These are phyloP conservation scores for Peronospora belbahrii DNA, from an alignment of 352 stramenopile species.

Conservation along the genomic window DNA sequence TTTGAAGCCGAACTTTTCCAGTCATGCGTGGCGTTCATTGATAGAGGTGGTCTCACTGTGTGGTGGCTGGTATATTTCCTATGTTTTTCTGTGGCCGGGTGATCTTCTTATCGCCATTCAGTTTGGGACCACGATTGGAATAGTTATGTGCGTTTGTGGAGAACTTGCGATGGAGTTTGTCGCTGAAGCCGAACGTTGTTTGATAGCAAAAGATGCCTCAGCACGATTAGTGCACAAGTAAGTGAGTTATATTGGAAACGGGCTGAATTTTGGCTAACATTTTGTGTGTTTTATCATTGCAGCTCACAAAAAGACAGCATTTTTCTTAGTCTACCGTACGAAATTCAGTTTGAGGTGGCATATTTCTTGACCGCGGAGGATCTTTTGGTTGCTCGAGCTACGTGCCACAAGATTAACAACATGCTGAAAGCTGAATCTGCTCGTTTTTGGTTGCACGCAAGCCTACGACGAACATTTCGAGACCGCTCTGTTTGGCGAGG, in stretches of 20 bases:
- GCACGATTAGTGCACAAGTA: conserved; percentile 39
- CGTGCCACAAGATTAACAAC: conserved; percentile 76
- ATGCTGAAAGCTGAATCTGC: conserved; percentile 78
- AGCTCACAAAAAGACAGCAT: conserved; percentile 55
- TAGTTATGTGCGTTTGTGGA: conserved; percentile 57
- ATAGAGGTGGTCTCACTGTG: conserved; percentile 51
- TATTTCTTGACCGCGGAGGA: conserved; percentile 72
- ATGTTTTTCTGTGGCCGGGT: conserved; percentile 54
- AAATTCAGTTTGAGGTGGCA: conserved; percentile 74
- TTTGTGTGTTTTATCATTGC: background rate
- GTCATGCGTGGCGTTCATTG: conserved; percentile 44
- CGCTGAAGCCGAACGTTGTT: conserved; percentile 46
- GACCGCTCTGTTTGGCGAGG: conserved; percentile 39
- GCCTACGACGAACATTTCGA: conserved; percentile 60
- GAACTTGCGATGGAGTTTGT: conserved; percentile 67
- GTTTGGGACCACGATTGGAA: conserved; percentile 65
- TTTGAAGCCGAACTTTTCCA: conserved; percentile 47
- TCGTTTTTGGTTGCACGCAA: conserved; percentile 79
- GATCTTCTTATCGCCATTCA: conserved; percentile 71
- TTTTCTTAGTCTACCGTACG: conserved; percentile 70
- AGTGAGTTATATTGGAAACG: conserved; percentile 8
- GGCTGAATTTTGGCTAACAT: conserved; percentile 1
- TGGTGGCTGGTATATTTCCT: conserved; percentile 55
- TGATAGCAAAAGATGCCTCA: conserved; percentile 47
- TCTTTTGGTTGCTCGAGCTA: conserved; percentile 58